Conservation (phyloP, 2,329 filamentous ascomycete species). For the Knufia petricola region DNA sequence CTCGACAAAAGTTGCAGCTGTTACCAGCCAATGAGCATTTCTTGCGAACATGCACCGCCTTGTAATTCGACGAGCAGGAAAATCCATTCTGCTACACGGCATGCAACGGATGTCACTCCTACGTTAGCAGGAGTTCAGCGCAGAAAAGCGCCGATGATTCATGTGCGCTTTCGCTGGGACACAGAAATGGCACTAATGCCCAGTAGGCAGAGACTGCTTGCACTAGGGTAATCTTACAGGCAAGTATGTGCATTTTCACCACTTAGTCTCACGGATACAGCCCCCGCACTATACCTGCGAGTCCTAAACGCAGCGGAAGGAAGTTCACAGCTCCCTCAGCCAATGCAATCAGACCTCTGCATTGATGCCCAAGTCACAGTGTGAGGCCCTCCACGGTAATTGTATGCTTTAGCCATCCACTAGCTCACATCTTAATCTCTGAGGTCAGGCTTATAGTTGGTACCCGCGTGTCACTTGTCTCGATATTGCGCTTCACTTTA, state of each 20-base stretch:
- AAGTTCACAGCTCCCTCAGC: background rate
- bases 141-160: background rate
- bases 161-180: background rate
- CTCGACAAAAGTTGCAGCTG: background rate
- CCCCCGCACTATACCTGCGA: background rate
- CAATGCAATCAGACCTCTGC: background rate
- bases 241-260: background rate
- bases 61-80: background rate
- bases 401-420: background rate
- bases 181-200: no score
- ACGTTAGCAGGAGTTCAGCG: slow-evolving; percentile 3
- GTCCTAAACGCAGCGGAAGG: background rate
- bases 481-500: slow-evolving; percentile 3
- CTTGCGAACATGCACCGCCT: background rate
- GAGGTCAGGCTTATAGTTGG: background rate
- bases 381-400: no score
- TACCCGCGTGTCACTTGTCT: background rate
- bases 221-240: background rate
- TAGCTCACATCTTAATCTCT: background rate
- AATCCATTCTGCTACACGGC: background rate
- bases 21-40: background rate
- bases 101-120: background rate
- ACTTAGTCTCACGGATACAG: background rate
- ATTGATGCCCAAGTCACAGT: slow-evolving; percentile 7
- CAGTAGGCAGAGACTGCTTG: no score